Conservation (phyloP, 2,329 filamentous ascomycete species). For the Epicoccum nigrum region DNA sequence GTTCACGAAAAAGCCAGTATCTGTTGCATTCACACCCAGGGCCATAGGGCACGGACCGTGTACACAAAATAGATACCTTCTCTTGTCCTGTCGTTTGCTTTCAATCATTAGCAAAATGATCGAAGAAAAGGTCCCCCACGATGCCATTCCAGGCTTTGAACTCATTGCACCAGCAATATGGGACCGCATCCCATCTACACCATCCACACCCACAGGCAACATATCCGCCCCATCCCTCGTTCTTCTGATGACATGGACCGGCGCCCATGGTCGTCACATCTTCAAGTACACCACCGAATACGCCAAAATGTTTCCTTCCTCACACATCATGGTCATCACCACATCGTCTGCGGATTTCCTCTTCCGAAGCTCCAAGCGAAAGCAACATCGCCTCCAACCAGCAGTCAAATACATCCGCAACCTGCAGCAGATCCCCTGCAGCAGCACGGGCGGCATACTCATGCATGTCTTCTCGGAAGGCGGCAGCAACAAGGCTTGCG, state of each 20-base stretch:
- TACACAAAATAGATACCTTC: slow-evolving; percentile 1
- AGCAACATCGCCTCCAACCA: slow-evolving; percentile 28
- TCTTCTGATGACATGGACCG: slow-evolving; percentile 38
- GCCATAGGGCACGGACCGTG: no score
- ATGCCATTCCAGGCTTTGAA: slow-evolving; percentile 11
- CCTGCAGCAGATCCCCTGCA: slow-evolving; percentile 10
- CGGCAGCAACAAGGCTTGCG: slow-evolving; percentile 36
- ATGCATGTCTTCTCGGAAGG: slow-evolving; percentile 41
- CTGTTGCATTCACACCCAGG: no score
- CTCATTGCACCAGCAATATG: slow-evolving; percentile 15
- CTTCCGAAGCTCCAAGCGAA: slow-evolving; percentile 26
- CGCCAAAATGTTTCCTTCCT: slow-evolving; percentile 29
- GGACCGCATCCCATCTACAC: slow-evolving; percentile 13
- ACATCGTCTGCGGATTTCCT: slow-evolving; percentile 34
- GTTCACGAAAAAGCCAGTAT: no score
- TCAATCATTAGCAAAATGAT: neutral
- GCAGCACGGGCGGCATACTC: slow-evolving; percentile 20
- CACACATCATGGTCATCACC: slow-evolving; percentile 35
- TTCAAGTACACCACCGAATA: slow-evolving; percentile 34
- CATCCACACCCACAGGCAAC: slow-evolving; percentile 9
- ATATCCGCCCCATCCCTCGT: slow-evolving; percentile 27
- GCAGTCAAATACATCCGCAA: slow-evolving; percentile 27
- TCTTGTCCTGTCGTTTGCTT: neutral
- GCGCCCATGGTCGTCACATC: slow-evolving; percentile 32
- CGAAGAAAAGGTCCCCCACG: neutral